phyloP scores from a whole-genome alignment of 371 early-diverging fungal species.

The Mucor ambiguus region DNA sequence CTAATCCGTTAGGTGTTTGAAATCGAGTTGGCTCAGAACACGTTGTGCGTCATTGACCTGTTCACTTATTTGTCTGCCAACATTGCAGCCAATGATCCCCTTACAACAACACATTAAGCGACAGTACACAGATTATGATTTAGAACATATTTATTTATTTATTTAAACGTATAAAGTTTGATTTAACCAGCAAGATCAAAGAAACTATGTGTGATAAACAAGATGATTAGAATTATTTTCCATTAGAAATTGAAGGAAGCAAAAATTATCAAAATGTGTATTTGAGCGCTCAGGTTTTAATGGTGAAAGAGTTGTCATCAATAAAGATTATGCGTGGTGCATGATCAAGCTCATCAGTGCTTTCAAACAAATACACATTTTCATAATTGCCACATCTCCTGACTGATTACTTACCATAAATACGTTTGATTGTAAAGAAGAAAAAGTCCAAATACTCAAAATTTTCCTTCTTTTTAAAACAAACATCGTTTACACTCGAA shows the following conservation, averaged over 20 bases:
- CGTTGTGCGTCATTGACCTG: neutral
- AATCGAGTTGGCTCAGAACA: neutral
- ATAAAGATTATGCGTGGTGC: conserved; percentile 43
- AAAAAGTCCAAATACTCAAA: neutral
- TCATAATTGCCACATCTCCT: neutral
- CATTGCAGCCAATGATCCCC: neutral
- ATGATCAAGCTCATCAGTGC: conserved; percentile 40
- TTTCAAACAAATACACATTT: neutral
- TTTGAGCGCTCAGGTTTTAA: conserved; percentile 19
- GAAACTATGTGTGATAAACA: neutral
- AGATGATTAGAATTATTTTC: neutral
- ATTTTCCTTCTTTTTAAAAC: conserved; percentile 1
- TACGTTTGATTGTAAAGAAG: neutral
- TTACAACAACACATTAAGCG: neutral
- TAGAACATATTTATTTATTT: neutral
- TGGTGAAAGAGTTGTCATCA: conserved; percentile 38
- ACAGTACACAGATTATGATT: neutral
- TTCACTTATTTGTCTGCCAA: no score
- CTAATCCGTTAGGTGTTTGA: neutral
- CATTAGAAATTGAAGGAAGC: neutral
- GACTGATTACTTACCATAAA: conserved; percentile 3
- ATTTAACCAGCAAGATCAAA: neutral
- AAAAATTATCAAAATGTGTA: conserved; percentile 1
- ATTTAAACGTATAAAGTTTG: neutral
- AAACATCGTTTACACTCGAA: neutral